Conservation (phyloP, 2,329 filamentous ascomycete species). For the Sporothrix brunneoviolacea region DNA sequence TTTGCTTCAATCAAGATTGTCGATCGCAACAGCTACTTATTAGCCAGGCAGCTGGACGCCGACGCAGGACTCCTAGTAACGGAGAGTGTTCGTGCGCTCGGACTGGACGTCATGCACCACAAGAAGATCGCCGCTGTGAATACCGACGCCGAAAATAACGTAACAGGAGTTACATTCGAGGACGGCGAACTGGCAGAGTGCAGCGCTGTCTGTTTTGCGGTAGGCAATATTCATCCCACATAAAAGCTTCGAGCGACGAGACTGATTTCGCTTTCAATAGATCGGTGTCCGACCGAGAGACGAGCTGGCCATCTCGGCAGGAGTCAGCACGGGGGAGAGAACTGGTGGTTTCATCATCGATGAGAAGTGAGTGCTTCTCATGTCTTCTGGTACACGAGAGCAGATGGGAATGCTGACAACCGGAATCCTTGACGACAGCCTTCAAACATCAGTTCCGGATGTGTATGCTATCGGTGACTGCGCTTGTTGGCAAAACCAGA, state of each 20-base stretch:
- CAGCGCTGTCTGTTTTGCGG: constrained; percentile 76
- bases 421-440: constrained; percentile 39
- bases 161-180: constrained; percentile 71
- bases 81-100: constrained; percentile 70
- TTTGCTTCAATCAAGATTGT: constrained; percentile 71
- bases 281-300: constrained; percentile 80
- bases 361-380: background rate
- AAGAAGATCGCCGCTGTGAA: constrained; percentile 40
- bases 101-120: constrained; percentile 71
- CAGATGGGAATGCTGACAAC: background rate
- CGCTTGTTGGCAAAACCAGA: constrained; percentile 80
- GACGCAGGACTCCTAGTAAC: constrained; percentile 78
- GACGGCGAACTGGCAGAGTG: constrained; percentile 73
- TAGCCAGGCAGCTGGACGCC: constrained; percentile 73
- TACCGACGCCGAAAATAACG: constrained; percentile 42
- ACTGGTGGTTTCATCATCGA: constrained; percentile 5
- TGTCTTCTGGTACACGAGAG: no score
- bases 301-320: constrained; percentile 62
- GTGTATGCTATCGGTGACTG: constrained; percentile 90
- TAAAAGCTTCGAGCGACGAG: background rate
- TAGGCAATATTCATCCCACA: background rate
- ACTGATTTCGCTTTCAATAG: background rate
- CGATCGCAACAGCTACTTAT: constrained; percentile 75
- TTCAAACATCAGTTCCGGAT: constrained; percentile 63
- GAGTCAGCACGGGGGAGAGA: constrained; percentile 41